Evolutionary conservation across 2,329 filamentous ascomycete genomes (phyloP).

Genomic region (Incumbomyces lentus): DNA sequence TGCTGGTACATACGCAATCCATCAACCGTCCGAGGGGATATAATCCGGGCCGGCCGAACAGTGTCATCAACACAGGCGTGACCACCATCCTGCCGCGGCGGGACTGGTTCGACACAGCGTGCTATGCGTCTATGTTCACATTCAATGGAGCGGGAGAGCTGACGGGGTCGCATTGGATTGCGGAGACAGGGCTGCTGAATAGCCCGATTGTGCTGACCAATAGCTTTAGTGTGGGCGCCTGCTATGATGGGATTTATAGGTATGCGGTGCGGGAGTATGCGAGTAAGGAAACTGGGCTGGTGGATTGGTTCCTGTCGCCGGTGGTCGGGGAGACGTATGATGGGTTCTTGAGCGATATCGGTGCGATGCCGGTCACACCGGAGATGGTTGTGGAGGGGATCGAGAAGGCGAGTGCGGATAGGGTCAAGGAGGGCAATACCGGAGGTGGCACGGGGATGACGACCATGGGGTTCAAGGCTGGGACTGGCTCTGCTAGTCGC

Average conservation of each 20-base stretch:
- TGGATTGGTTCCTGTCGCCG: constrained; percentile 46
- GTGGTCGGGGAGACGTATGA: constrained; percentile 56
- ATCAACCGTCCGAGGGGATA: constrained; percentile 27
- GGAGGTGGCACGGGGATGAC: constrained; percentile 61
- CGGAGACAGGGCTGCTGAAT: constrained; percentile 50
- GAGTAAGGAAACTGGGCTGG: constrained; percentile 31
- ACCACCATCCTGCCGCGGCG: constrained; percentile 35
- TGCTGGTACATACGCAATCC: constrained; percentile 29
- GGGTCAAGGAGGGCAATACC: constrained; percentile 45
- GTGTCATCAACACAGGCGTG: constrained; percentile 32
- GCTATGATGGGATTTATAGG: constrained; percentile 49
- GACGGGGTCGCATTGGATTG: constrained; percentile 52
- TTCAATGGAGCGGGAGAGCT: constrained; percentile 57
- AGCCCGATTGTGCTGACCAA: constrained; percentile 53
- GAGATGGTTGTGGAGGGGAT: constrained; percentile 47
- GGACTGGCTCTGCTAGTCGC: constrained; percentile 53
- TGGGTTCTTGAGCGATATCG: constrained; percentile 49
- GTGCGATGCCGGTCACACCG: constrained; percentile 44
- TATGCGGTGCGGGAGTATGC: constrained; percentile 41
- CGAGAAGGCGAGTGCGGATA: constrained; percentile 31
- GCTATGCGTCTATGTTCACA: constrained; percentile 40
- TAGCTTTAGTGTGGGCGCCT: constrained; percentile 47
- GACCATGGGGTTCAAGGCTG: constrained; percentile 56
- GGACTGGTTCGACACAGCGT: constrained; percentile 32
- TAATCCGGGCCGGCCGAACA: constrained; percentile 19